Base-by-base conservation (phyloP, 495 filamentous ascomycete genomes). In the Neurospora hispaniola region DNA sequence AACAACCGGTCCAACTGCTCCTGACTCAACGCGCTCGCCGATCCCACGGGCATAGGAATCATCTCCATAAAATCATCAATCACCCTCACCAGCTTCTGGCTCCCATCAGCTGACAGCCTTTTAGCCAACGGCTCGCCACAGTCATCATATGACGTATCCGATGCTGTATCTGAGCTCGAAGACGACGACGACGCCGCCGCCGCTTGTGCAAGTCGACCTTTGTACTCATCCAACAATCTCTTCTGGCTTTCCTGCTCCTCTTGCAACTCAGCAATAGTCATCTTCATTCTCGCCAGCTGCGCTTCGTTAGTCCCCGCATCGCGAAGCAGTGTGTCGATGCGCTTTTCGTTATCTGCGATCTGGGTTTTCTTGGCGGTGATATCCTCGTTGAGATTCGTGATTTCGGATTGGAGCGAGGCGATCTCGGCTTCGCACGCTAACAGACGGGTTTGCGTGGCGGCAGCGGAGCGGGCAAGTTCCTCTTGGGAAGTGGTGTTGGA, bases 101-200 rank as follows among this genome's bases (percentile, higher is more conserved):
- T 66, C 14, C 54, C 54, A 66, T 66, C 54, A 31, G 54, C 23
- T 27, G 54, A 66, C 27, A 66, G 1, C 7, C 18, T 66, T 5
- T 16, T 38, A 14, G 16, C 54, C 14, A 66, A 7, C 54, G 54
- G 54, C 54, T 66, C 54, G 1, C 54, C 54, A 7, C 54, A 66
- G 69, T 73, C 70, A 11, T 70, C 66, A 70, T 71, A 71, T 10
- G 42, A 43, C 59, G 72, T 14, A 43, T 39, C 38, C 72, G 27
- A 35, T 20, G 8, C 20, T 7, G 6, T 40, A 6, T 6, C 35
- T 5, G 48, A 48, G 35, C 35, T 38, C 35, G 35, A 38, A 38
- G 35, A 38, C 27, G 10, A n/a, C 3, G 40, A 42, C 35, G 31
- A 39, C 6, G 68, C 27, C 20, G 16, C 8, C 39, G 48, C 4